Percentiles rank a stretch among this genome's conserved stretches.
phyloP scores from a whole-genome alignment of 441 rosid genomes.

The Euphorbia schlechtendalii region DNA sequence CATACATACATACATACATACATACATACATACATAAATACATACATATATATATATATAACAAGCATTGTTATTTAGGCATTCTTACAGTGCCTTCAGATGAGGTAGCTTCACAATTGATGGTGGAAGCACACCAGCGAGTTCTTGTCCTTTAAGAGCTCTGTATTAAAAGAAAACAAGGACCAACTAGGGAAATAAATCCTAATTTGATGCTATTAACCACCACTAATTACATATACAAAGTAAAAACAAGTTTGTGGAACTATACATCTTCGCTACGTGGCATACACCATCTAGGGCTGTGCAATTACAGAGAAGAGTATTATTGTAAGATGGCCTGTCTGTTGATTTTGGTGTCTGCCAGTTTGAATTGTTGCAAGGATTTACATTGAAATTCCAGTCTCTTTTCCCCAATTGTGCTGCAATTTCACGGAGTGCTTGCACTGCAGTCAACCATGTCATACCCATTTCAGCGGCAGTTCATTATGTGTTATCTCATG shows the following conservation, averaged over 20 bases:
- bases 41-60: too few relatives aligned
- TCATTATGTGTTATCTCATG: slow-evolving; percentile 23
- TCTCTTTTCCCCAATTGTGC: slow-evolving; percentile 19
- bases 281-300: slow-evolving; percentile 21
- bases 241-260: too few relatives aligned
- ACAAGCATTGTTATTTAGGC: too few relatives aligned
- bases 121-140: slow-evolving; percentile 31
- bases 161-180: slow-evolving; percentile 15
- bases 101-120: slow-evolving; percentile 29
- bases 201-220: not conserved
- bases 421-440: slow-evolving; percentile 22
- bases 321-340: slow-evolving; percentile 8
- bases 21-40: too few relatives aligned
- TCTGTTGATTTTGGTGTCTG: slow-evolving; percentile 8
- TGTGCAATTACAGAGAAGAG: slow-evolving; percentile 21
- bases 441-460: not conserved
- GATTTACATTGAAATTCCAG: slow-evolving; percentile 20
- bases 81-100: slow-evolving; percentile 27
- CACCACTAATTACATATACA: not conserved
- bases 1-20: not conserved
- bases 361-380: slow-evolving; percentile 26
- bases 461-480: too few relatives aligned
- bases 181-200: not conserved
- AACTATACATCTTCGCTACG: slow-evolving; percentile 20
- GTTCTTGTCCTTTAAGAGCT: slow-evolving; percentile 26